phyloP scores from a whole-genome alignment of 1,139 yeast species.

The Oligophagozyma castellii region DNA sequence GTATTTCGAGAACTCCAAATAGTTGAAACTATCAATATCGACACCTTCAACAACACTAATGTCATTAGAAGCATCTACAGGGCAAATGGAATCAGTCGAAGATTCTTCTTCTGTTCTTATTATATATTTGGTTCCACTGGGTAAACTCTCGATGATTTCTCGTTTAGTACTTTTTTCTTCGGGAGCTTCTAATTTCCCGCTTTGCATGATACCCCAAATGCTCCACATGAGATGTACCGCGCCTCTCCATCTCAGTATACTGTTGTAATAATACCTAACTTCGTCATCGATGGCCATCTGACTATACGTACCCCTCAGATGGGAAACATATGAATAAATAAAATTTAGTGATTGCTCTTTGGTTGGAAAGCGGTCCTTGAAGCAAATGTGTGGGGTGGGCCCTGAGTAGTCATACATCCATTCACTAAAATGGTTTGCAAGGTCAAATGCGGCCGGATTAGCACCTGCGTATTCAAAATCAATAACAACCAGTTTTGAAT shows the following conservation, averaged over 20 bases:
- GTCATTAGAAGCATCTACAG: conserved; percentile 1
- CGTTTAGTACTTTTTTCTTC: conserved; percentile 13
- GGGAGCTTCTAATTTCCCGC: conserved; percentile 29
- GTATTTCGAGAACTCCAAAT: conserved; percentile 59
- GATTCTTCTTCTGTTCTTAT: conserved; percentile 21
- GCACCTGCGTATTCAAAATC: conserved; percentile 95
- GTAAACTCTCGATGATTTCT: conserved; percentile 24
- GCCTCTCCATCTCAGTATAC: conserved; percentile 67
- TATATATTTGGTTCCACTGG: conserved; percentile 33
- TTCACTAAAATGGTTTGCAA: conserved; percentile 80
- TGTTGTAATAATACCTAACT: conserved; percentile 46
- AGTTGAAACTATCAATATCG: conserved; percentile 65
- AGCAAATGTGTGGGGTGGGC: conserved; percentile 40
- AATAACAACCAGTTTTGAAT: conserved; percentile 74
- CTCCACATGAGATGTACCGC: conserved; percentile 74
- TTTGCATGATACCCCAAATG: conserved; percentile 82
- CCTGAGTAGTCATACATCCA: conserved; percentile 91
- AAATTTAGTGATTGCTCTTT: conserved; percentile 56
- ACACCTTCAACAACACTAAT: conserved; percentile 24
- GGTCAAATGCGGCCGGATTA: conserved; percentile 80
- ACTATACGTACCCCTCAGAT: conserved; percentile 13
- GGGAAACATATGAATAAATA: conserved; percentile 53
- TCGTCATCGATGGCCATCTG: conserved; percentile 33
- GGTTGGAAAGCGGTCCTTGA: conserved; percentile 50
- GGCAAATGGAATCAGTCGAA: conserved; percentile 1